Evolutionary conservation across 2,329 filamentous ascomycete species (phyloP).

Genomic region (Ceratocystis huliohia): DNA sequence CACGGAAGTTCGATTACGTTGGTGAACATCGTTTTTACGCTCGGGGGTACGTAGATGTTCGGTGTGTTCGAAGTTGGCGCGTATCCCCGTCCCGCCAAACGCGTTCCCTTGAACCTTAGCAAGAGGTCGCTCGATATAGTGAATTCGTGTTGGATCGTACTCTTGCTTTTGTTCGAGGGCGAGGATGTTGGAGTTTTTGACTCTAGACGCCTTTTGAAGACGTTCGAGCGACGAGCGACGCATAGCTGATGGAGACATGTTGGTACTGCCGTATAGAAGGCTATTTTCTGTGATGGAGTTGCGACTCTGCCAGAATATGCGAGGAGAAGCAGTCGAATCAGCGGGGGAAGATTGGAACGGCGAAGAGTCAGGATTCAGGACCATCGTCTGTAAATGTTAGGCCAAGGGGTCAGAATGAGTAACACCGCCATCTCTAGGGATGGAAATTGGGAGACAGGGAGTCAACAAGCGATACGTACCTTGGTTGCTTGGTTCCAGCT

Average conservation of each 20-base stretch:
- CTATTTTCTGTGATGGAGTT: conserved; percentile 63
- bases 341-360: conserved; percentile 77
- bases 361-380: conserved; percentile 60
- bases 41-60: conserved; percentile 27
- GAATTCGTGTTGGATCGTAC: conserved; percentile 71
- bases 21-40: conserved; percentile 31
- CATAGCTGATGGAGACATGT: conserved; percentile 49
- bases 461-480: conserved; percentile 36
- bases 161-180: conserved; percentile 83
- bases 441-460: conserved; percentile 21
- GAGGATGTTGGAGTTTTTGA: conserved; percentile 97
- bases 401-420: conserved; percentile 8
- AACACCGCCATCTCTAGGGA: conserved; percentile 21
- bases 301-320: conserved; percentile 81
- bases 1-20: conserved; percentile 39
- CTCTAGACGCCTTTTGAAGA: conserved; percentile 82
- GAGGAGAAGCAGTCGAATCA: conserved; percentile 40
- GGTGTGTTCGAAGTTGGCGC: conserved; percentile 31
- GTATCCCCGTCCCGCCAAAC: conserved; percentile 45
- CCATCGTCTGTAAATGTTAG: conserved; percentile 43
- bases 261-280: conserved; percentile 44
- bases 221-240: conserved; percentile 90
- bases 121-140: conserved; percentile 69
- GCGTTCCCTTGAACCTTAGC: conserved; percentile 63
- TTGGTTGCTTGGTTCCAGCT: conserved; percentile 70